Base-by-base conservation (phyloP, 164 flowering plant species). In the Sextonia rubra region DNA sequence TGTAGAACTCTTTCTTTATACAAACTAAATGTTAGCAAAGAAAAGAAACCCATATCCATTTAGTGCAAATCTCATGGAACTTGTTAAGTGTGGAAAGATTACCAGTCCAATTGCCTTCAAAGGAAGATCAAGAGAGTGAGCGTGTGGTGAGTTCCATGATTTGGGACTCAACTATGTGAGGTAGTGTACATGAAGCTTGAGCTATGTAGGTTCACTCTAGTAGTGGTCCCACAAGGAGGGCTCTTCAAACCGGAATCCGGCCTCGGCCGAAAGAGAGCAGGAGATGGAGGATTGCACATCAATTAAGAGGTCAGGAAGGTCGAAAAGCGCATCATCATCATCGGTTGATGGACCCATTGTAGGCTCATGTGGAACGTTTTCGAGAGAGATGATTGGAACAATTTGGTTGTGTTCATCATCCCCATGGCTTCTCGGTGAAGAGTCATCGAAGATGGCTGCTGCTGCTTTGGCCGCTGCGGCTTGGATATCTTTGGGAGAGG, bases 381-480 rank as follows among this genome's bases (percentile, higher is more conserved):
- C 49, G n/a, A n/a, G n/a, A 8, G 69, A 12, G 0, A 47, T 48
- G 24, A 44, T 64, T 4, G 61, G 49, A 23, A 17, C 37, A 66
- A 71, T 69, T 0, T 73, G 65, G 2, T 76, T 75, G 55, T 75
- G 67, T n/a, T 62, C 44, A 3, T 71, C 47, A 18, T 27, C 17
- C 30, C 22, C 47, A 25, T n/a, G 63, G 23, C 20, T 29, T 11
- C 18, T 58, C 15, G 69, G 29, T 17, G 11, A 37, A 12, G 48
- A 17, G 22, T 37, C 74, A 47, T n/a, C 73, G 56, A 78, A 66
- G 11, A 37, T 69, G 2, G 78, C 47, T 2, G 84, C 75, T 0
- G 89, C 90, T 0, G 91, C 91, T 47, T 69, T 69, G 32, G 87
- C 78, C 0, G 91, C 91, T 3, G 91, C 91, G 1, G 78, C 84